A percentile compares a stretch with the other conserved stretches of the same genome.
Conservation (phyloP, 129 eudicot species). For the Flaveria linearis region DNA sequence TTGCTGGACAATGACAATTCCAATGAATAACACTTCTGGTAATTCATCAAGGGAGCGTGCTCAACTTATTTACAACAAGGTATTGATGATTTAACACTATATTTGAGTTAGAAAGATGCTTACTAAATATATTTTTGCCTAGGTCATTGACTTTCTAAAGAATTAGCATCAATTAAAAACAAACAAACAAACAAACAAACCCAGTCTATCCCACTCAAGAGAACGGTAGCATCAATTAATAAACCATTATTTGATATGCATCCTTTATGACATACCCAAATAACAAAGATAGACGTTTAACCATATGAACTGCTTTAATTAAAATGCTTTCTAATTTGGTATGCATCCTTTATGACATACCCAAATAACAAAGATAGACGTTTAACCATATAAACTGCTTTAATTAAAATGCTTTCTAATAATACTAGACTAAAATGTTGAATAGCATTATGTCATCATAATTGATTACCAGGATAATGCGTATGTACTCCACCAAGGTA, state of each 20-base stretch:
- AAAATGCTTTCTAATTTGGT: neutral
- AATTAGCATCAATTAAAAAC: neutral
- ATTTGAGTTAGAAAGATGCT: neutral
- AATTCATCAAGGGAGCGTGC: conserved; percentile 57
- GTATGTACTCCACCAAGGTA: too few relatives aligned
- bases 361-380: neutral
- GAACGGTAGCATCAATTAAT: neutral
- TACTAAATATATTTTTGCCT: neutral
- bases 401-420: neutral
- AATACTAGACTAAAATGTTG: neutral
- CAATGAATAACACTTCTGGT: conserved; percentile 63
- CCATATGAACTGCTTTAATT: neutral
- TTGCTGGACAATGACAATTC: conserved; percentile 77
- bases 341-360: neutral
- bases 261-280: neutral
- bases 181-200: too few relatives aligned
- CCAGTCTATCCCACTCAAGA: too few relatives aligned
- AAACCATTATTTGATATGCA: neutral
- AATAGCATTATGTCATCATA: neutral
- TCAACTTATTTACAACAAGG: conserved; percentile 74
- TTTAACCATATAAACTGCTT: neutral
- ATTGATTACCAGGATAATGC: too few relatives aligned
- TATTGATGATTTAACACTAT: conserved; percentile 22
- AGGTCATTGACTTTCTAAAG: neutral
- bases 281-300: neutral